These are phyloP conservation scores for Aureobasidium sp. DNA, from an alignment of 2,329 filamentous ascomycete species.

Conservation along the genomic window DNA sequence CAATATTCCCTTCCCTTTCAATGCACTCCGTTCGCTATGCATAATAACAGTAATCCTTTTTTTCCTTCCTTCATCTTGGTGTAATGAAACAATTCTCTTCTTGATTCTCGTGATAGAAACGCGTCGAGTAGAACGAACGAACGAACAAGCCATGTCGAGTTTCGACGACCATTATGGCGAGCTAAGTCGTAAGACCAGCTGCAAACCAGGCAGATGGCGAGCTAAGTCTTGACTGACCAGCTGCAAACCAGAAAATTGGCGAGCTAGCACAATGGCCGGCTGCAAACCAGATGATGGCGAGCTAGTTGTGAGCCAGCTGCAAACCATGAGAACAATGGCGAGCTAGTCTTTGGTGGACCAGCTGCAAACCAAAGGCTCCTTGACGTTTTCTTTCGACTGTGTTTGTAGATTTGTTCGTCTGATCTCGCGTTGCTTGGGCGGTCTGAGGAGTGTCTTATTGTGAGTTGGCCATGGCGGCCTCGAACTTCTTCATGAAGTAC, in stretches of 20 bases:
- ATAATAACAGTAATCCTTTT: neutral
- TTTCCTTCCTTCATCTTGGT: neutral
- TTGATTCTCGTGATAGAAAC: neutral
- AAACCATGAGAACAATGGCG: neutral
- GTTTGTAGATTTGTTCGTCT: neutral
- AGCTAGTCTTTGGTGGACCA: neutral
- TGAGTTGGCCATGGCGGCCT: neutral
- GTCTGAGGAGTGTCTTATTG: neutral
- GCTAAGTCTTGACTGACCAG: neutral
- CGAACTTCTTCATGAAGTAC: neutral
- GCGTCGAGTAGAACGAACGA: neutral
- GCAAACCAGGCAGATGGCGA: neutral
- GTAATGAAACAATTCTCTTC: neutral
- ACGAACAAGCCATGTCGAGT: neutral
- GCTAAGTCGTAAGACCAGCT: neutral
- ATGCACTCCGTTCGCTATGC: neutral
- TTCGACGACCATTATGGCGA: neutral
- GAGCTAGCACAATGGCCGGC: neutral
- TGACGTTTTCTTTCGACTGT: neutral
- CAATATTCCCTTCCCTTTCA: neutral
- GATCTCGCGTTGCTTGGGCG: neutral
- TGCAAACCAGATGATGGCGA: neutral
- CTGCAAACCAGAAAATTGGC: neutral
- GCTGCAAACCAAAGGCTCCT: neutral
- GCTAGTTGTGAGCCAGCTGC: constrained; percentile 4